A percentile compares a stretch with the other conserved stretches of the same genome.
phyloP scores from a whole-genome alignment of 2,329 filamentous ascomycete species.

The Mollisiaceae sp. region DNA sequence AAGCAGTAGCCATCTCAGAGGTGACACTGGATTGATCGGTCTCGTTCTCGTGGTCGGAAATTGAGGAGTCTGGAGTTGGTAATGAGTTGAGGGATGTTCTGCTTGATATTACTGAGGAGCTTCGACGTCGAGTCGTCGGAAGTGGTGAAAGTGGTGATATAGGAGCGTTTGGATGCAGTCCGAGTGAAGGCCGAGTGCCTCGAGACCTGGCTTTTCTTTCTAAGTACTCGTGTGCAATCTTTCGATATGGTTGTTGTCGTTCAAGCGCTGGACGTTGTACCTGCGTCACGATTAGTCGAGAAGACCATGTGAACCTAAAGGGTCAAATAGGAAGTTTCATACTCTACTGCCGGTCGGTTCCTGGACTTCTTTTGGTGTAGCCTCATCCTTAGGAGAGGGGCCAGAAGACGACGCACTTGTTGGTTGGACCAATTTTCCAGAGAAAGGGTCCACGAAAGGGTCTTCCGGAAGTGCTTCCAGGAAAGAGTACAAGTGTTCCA shows the following conservation, averaged over 20 bases:
- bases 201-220: not conserved
- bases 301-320: not conserved
- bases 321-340: slow-evolving; percentile 1
- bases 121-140: not conserved
- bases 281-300: slow-evolving; percentile 6
- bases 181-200: slow-evolving; percentile 1
- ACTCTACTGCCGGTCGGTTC: not conserved
- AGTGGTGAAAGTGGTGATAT: slow-evolving; percentile 8
- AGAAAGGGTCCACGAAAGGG: slow-evolving; percentile 25
- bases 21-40: not conserved
- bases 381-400: slow-evolving; percentile 13
- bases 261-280: slow-evolving; percentile 2
- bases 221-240: slow-evolving; percentile 7
- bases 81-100: not conserved
- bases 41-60: slow-evolving; percentile 8
- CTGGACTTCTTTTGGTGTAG: not conserved
- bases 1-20: slow-evolving; percentile 8
- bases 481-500: slow-evolving; percentile 15
- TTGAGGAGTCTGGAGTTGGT: not conserved
- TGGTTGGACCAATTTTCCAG: slow-evolving; percentile 25
- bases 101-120: not conserved
- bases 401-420: slow-evolving; percentile 17
- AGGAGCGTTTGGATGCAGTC: slow-evolving; percentile 17
- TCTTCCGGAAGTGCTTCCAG: slow-evolving; percentile 17
- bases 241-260: slow-evolving; percentile 8